Evolutionary conservation across 2,329 filamentous ascomycete genomes (phyloP).

Genomic region (Hypocreales sp.): DNA sequence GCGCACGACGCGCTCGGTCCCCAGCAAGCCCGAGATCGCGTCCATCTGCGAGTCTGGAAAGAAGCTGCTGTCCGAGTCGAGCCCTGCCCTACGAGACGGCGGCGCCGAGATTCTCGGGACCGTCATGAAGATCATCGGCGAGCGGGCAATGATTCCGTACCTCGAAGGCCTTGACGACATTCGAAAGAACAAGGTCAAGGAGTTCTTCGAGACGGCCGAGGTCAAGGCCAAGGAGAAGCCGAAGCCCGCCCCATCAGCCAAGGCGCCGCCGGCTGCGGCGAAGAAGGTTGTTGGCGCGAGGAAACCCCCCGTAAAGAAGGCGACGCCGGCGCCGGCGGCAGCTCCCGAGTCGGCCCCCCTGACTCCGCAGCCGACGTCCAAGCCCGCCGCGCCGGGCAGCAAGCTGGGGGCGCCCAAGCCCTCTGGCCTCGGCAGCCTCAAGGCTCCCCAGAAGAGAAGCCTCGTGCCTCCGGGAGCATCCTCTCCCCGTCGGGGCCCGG

Average conservation of each 20-base stretch:
- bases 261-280: constrained; percentile 27
- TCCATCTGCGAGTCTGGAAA: constrained; percentile 78
- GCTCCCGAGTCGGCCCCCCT: constrained; percentile 37
- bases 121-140: constrained; percentile 96
- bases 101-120: constrained; percentile 88
- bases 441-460: constrained; percentile 41
- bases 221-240: constrained; percentile 50
- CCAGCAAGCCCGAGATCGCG: constrained; percentile 68
- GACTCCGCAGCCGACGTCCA: constrained; percentile 41
- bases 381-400: constrained; percentile 25
- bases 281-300: constrained; percentile 31
- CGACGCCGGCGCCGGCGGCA: constrained; percentile 23
- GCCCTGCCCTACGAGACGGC: constrained; percentile 69
- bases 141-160: constrained; percentile 86
- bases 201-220: constrained; percentile 56
- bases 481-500: constrained; percentile 38
- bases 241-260: constrained; percentile 55
- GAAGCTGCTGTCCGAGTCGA: constrained; percentile 81
- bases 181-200: constrained; percentile 87
- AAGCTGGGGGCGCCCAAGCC: constrained; percentile 42
- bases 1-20: constrained; percentile 68
- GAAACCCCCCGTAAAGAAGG: constrained; percentile 28
- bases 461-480: constrained; percentile 31
- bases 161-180: constrained; percentile 91
- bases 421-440: constrained; percentile 37